Evolutionary conservation across 2,329 filamentous ascomycete species (phyloP).

Genomic region (Hirsutella minnesotensis): DNA sequence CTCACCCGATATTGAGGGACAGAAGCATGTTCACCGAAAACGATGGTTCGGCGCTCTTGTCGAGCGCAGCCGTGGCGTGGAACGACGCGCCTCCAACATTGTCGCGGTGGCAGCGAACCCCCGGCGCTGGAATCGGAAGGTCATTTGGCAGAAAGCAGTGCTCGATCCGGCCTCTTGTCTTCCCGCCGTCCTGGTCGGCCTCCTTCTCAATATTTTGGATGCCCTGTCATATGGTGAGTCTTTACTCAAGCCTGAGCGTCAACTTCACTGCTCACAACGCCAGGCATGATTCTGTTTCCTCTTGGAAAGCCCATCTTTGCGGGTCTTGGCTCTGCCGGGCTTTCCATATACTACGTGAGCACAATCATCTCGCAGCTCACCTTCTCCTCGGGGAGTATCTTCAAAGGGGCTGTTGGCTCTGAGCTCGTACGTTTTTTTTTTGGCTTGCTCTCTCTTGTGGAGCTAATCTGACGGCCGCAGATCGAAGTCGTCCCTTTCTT

Average conservation of each 20-base stretch:
- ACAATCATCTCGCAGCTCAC: slow-evolving; percentile 88
- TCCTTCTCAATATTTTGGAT: slow-evolving; percentile 87
- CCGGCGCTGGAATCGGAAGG: slow-evolving; percentile 58
- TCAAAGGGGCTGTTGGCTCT: slow-evolving; percentile 83
- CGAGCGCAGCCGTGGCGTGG: slow-evolving; percentile 18
- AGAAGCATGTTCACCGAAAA: slow-evolving; percentile 25
- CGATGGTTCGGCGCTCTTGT: slow-evolving; percentile 23
- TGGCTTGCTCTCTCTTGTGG: background rate
- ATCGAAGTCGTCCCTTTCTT: slow-evolving; percentile 99
- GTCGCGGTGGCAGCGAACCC: slow-evolving; percentile 39
- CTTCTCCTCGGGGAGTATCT: slow-evolving; percentile 78
- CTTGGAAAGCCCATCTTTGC: slow-evolving; percentile 79
- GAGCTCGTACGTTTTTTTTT: slow-evolving; percentile 54
- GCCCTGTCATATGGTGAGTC: slow-evolving; percentile 75
- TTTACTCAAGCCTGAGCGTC: background rate
- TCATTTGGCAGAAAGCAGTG: slow-evolving; percentile 52
- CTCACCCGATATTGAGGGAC: slow-evolving; percentile 35
- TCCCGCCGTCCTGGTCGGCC: slow-evolving; percentile 77
- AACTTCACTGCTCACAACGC: slow-evolving; percentile 5
- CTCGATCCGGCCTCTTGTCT: slow-evolving; percentile 59
- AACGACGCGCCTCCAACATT: slow-evolving; percentile 17
- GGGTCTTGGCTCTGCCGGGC: slow-evolving; percentile 78
- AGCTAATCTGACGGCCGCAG: slow-evolving; percentile 20
- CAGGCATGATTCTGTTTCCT: slow-evolving; percentile 87
- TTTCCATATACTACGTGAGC: slow-evolving; percentile 98